These are phyloP conservation scores for Puccinia hordei DNA, from an alignment of 1,284 basidiomycete species.

Conservation along the genomic window DNA sequence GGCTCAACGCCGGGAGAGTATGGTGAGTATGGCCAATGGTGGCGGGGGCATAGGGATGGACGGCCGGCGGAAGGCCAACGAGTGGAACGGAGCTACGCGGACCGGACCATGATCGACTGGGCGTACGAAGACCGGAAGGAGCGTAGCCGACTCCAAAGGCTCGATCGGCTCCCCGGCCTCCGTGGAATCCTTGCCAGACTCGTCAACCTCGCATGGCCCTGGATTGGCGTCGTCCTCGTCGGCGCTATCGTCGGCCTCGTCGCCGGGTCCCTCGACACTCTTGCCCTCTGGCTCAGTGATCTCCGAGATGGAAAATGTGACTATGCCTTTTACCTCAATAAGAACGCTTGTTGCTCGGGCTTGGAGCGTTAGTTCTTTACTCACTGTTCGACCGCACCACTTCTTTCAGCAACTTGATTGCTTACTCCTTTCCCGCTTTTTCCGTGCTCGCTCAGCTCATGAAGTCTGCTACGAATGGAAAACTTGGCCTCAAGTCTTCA, in stretches of 20 bases:
- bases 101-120: conserved; percentile 49
- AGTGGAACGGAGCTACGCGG: conserved; percentile 33
- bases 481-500: conserved; percentile 60
- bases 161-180: conserved; percentile 23
- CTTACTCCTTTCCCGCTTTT: neutral
- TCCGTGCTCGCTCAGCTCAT: conserved; percentile 63
- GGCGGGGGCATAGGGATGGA: neutral
- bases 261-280: conserved; percentile 73
- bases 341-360: conserved; percentile 73
- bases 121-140: conserved; percentile 49
- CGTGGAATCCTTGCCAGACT: conserved; percentile 62
- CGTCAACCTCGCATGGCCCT: conserved; percentile 67
- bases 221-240: conserved; percentile 70
- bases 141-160: conserved; percentile 9
- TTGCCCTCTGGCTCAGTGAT: conserved; percentile 74
- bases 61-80: conserved; percentile 18
- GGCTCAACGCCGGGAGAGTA: neutral
- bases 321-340: conserved; percentile 73
- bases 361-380: conserved; percentile 67
- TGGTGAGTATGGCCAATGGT: neutral
- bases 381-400: no score
- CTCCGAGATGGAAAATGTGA: conserved; percentile 70
- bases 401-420: neutral
- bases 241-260: conserved; percentile 71
- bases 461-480: conserved; percentile 73